phyloP scores from a whole-genome alignment of 345 rosid species.

The Leavenworthia alabamica region DNA sequence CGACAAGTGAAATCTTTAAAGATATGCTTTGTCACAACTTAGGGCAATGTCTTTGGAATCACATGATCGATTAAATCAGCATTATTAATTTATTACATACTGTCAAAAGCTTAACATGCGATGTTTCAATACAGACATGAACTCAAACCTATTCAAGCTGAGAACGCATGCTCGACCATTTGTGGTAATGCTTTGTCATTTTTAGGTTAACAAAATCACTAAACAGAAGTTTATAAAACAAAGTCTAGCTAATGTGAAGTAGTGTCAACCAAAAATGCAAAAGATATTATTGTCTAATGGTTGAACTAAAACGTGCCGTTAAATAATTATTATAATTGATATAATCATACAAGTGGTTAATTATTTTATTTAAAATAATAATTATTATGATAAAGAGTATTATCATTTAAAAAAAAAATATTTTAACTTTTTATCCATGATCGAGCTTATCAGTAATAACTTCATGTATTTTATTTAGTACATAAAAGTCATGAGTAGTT shows the following conservation, averaged over 20 bases:
- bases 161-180: neutral
- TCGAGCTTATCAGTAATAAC: too few relatives aligned
- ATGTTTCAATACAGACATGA: neutral
- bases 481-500: neutral
- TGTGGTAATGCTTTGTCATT: neutral
- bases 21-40: conserved; percentile 13
- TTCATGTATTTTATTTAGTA: neutral
- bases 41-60: neutral
- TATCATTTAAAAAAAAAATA: too few relatives aligned
- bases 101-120: neutral
- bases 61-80: neutral
- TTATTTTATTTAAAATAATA: too few relatives aligned
- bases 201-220: neutral
- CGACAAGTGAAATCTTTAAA: conserved; percentile 8
- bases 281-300: too few relatives aligned
- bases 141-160: neutral
- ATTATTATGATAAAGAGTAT: too few relatives aligned
- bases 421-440: too few relatives aligned
- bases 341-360: too few relatives aligned
- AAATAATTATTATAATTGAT: too few relatives aligned
- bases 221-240: neutral
- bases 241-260: neutral
- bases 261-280: neutral
- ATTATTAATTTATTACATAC: neutral
- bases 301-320: too few relatives aligned